These are phyloP conservation scores for Quercus aquifolioides DNA, from an alignment of 306 rosid species.

Conservation along the genomic window DNA sequence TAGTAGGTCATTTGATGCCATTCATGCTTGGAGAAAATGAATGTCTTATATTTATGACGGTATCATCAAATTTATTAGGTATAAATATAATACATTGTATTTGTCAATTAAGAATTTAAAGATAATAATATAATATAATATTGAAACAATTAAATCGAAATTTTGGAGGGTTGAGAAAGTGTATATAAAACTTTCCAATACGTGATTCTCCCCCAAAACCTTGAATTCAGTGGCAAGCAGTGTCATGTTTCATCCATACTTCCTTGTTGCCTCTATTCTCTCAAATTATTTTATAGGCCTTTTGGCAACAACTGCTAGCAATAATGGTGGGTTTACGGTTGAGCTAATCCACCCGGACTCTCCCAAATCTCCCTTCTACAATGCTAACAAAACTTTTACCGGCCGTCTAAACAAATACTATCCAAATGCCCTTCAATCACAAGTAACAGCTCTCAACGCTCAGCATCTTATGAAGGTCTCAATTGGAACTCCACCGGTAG, in stretches of 20 bases:
- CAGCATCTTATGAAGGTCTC: conserved; percentile 52
- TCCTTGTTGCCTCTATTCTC: not conserved
- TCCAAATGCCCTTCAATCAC: not conserved
- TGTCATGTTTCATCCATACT: not conserved
- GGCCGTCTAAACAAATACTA: not conserved
- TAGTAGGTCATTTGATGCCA: no score
- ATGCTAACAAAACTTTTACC: not conserved
- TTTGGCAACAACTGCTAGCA: conserved; percentile 19
- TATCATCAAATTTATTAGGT: no score
- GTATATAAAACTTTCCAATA: no score
- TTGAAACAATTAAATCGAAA: no score
- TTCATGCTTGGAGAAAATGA: no score
- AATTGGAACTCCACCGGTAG: conserved; percentile 54
- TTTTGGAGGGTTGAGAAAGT: no score
- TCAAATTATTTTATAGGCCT: conserved; percentile 11
- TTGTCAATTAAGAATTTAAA: conserved; percentile 8
- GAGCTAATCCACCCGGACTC: conserved; percentile 28
- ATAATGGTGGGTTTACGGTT: conserved; percentile 31
- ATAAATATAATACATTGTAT: no score
- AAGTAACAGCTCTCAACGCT: conserved; percentile 34
- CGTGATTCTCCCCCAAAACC: no score
- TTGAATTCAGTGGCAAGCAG: no score
- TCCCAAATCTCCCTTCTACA: conserved; percentile 26
- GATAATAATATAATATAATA: no score
- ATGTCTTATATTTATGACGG: no score